Base-by-base conservation (phyloP, 257 asterid genomes). In the Agastache rugosa region DNA sequence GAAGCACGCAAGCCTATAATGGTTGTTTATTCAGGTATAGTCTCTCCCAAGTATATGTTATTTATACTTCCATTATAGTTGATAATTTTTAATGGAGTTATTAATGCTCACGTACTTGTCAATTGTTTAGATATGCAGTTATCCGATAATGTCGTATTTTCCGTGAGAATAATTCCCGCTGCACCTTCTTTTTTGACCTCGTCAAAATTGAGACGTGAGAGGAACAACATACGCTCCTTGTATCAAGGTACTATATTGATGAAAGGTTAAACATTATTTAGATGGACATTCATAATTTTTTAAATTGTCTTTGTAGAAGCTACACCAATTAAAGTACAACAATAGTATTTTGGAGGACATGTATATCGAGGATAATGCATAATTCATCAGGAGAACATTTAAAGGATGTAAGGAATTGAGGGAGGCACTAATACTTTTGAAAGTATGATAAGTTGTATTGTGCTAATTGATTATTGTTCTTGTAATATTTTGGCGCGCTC, bases 321-420 rank as follows among this genome's bases (percentile, higher is more conserved):
- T 70, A 94, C 99, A 35, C 96, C 93, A n/a, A n/a, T n/a, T n/a
- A 6, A 84, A 72, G 80, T 94, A 94, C 84, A 94, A 92, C 80
- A 84, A 81, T 71, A 94, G 99, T 72, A 94, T 94, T 78, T 72
- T 94, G 82, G 98, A 94, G 91, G 99, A 94, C 88, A 84, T 94
- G 96, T 81, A 82, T 80, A 86, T 92, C 45, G 99, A 92, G 81
- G 96, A 89, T 62, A 90, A 90, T 83, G 87, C 87, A 42, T 87
- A 83, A 75, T 80, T 85, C 82, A 78, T 94, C 39, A 86, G 78
- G 73, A 86, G 77, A 70, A 84, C 84, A 67, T 87, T 94, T 78
- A 62, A 51, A 48, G 99, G 88, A 71, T 72, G 91, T 87, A 89
- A 87, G 84, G 96, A 89, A 84, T 79, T 94, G 80, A 71, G 85